Evolutionary conservation across 2,329 filamentous ascomycete species (phyloP), one percentile per base, ranked within the genome.

Genomic region (Diaporthe sp.): DNA sequence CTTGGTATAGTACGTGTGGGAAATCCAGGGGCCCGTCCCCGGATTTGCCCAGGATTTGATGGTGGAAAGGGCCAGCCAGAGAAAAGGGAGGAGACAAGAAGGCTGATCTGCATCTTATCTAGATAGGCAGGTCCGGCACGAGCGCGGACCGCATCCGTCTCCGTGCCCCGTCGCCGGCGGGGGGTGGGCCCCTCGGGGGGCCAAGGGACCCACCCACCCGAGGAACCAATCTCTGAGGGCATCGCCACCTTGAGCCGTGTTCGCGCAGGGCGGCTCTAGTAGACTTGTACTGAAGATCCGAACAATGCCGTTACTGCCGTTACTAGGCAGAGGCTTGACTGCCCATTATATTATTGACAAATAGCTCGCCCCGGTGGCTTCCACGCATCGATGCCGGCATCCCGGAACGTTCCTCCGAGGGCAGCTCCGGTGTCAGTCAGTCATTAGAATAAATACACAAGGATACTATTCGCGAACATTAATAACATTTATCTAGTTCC

Each of bases 91-190:
- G 37, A 13, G 19, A 37, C 42, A n/a, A 12, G 12, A 37, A 51
- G 13, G 22, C 31, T 39, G 62, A 68, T 68, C 65, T 68, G 46
- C 65, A 68, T 68, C 31, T 68, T 68, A 68, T 68, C 65, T 68
- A 68, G 65, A 68, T 68, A 55, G 65, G 46, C 65, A 51, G 34
- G 42, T 39, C 62, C 62, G 65, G 65, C 65, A 53, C 17, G 59
- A 68, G 65, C 46, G 31, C 65, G 65, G 65, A 42, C 65, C 65
- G 65, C 65, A 53, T 37, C 65, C 65, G 65, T 39, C 65, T 55
- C 65, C 65, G 65, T 68, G 65, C 49, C 34, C 9, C 8, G 44
- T 51, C 34, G 65, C 46, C 65, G 62, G 31, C 49, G 65, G 46
- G 42, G 62, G 44, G 22, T 31, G 62, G 62, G 28, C 13, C 62